Base-by-base conservation (phyloP, 345 rosid genomes). In the Eutrema heterophyllum region DNA sequence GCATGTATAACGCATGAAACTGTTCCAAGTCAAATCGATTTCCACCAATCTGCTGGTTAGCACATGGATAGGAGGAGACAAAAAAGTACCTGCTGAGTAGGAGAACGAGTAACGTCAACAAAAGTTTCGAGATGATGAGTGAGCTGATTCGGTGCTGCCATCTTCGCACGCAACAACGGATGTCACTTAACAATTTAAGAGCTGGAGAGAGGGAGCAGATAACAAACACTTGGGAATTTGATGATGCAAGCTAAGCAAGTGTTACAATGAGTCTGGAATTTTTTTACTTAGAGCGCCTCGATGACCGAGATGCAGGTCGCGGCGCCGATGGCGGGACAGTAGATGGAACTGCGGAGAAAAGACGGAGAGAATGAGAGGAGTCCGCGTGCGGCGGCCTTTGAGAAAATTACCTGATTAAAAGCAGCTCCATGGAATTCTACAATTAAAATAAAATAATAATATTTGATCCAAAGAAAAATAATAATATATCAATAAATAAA, bases 71-170 rank as follows among this genome's bases (percentile, higher is more conserved):
- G 13, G 60, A 58, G 49, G 75, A 45, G 24, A 43, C 7, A 6
- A 0, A 29, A 35, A 6, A 27, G 41, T 36, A 92, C 97, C 89
- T 89, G 96, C 43, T 84, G 85, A 49, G 75, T 32, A 38, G 83
- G 67, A 64, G 93, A 80, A 56, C 84, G 83, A 66, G 93, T 77
- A 2, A 80, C 58, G 64, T 87, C 89, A 35, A 91, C 86, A 74
- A 74, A 91, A 27, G 88, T 75, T 74, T 87, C 97, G 59, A 91
- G 78, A 81, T 86, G 79, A 56, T 60, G 87, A 76, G 74, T 79
- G 73, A 91, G 77, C 60, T 80, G 82, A 68, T 49, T 83, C 49
- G 74, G 68, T 65, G 82, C 81, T 6, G 85, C 80, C 96, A 89
- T 91, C 68, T 48, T 72, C 13, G 40, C 27, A 36, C 12, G 7